Evolutionary conservation across 345 rosid genomes (phyloP).

Genomic region (Boechera divaricarpa): DNA sequence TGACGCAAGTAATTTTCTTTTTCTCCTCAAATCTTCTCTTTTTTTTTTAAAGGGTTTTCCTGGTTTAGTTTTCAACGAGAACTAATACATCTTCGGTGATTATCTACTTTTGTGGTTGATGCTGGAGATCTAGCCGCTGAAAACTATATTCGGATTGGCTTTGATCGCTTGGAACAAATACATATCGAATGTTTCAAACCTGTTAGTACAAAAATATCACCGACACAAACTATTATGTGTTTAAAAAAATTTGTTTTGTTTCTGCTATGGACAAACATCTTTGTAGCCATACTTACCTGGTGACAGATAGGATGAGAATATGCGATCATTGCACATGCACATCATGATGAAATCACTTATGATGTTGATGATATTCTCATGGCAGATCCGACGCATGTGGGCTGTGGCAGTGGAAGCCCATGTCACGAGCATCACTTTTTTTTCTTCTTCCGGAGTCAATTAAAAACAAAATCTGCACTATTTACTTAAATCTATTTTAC

Average conservation of each 20-base stretch:
- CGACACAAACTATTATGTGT: constrained; percentile 35
- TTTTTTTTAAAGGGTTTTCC: too few relatives aligned
- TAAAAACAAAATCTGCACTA: constrained; percentile 11
- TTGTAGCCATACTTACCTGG: constrained; percentile 32
- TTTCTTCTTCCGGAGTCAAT: constrained; percentile 27
- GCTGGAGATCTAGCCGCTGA: too few relatives aligned
- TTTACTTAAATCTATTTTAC: constrained; percentile 4
- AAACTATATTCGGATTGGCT: neutral
- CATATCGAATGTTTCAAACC: neutral
- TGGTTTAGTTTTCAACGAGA: too few relatives aligned
- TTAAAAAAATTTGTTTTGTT: neutral
- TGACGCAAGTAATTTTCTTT: too few relatives aligned
- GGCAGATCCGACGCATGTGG: constrained; percentile 42
- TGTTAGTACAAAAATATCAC: constrained; percentile 27
- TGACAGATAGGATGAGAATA: constrained; percentile 40
- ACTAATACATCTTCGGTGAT: too few relatives aligned
- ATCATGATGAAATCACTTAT: constrained; percentile 34
- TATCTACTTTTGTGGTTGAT: too few relatives aligned
- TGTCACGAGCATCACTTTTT: constrained; percentile 39
- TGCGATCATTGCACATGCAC: constrained; percentile 40
- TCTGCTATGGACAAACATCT: constrained; percentile 36
- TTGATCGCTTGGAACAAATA: constrained; percentile 19
- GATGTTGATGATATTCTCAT: constrained; percentile 42
- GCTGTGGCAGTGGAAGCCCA: constrained; percentile 38
- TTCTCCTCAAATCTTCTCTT: too few relatives aligned